A percentile compares a stretch with the other conserved stretches of the same genome.
Evolutionary conservation across 495 filamentous ascomycete genomes (phyloP).

Genomic region (Daldinia loculata): DNA sequence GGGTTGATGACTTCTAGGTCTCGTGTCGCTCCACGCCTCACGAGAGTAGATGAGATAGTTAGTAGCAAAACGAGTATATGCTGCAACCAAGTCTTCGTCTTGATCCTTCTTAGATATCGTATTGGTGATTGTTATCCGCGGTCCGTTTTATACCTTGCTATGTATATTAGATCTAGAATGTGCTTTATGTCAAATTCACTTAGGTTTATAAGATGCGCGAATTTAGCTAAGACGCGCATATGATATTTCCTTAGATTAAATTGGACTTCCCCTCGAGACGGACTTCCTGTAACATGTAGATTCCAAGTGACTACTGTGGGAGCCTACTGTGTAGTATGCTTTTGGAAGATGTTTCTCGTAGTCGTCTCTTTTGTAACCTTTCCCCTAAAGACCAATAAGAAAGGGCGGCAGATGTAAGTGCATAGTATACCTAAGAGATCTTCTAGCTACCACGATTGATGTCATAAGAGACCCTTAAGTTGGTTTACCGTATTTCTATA

Average conservation of each 20-base stretch:
- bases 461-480: not conserved
- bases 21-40: not conserved
- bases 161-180: not conserved
- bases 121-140: not conserved
- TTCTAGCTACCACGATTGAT: not conserved
- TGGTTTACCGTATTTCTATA: not conserved
- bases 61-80: not conserved
- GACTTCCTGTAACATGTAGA: not conserved
- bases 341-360: not conserved
- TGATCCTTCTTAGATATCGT: not conserved
- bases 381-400: not conserved
- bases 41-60: not conserved
- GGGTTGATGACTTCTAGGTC: not conserved
- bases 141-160: not conserved
- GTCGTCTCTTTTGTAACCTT: not conserved
- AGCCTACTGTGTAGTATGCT: not conserved
- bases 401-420: not conserved
- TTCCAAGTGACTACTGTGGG: not conserved
- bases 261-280: not conserved
- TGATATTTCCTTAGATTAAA: not conserved
- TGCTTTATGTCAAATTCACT: not conserved
- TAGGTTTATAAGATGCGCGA: not conserved
- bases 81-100: not conserved
- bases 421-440: not conserved
- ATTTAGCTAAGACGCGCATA: not conserved